Evolutionary conservation across 257 asterid genomes (phyloP).

Genomic region (Apocynum venetum): DNA sequence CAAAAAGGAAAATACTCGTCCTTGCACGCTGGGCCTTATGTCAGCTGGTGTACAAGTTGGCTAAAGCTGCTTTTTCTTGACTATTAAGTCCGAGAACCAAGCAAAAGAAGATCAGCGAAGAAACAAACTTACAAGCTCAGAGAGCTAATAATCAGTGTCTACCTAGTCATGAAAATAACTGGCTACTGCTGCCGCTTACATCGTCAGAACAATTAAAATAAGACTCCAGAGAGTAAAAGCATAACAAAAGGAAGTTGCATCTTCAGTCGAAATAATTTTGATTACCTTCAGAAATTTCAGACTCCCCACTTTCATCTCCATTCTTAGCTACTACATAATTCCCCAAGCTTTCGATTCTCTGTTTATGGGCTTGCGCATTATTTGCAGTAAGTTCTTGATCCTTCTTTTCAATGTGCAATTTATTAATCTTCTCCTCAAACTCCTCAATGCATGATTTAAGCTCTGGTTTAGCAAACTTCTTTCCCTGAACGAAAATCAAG

Average conservation of each 20-base stretch:
- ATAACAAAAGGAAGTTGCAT: not conserved
- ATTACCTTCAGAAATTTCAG: conserved; percentile 73
- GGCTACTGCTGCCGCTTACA: not conserved
- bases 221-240: not conserved
- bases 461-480: conserved; percentile 90
- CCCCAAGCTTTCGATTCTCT: conserved; percentile 48
- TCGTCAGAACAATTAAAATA: not conserved
- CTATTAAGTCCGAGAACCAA: not conserved
- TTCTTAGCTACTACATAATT: conserved; percentile 32
- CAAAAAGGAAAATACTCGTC: no score
- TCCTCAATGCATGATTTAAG: conserved; percentile 78
- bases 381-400: conserved; percentile 72
- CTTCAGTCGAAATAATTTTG: conserved; percentile 7
- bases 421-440: conserved; percentile 76
- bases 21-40: not conserved
- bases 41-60: not conserved
- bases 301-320: conserved; percentile 48
- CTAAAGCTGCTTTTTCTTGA: not conserved
- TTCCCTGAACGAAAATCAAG: conserved; percentile 48
- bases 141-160: not conserved
- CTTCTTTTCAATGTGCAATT: conserved; percentile 71
- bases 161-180: not conserved
- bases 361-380: conserved; percentile 79
- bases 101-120: not conserved
- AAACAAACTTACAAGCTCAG: not conserved